Base-by-base conservation (phyloP, 2,329 filamentous ascomycete species). In the Aspergillus neoniger region DNA sequence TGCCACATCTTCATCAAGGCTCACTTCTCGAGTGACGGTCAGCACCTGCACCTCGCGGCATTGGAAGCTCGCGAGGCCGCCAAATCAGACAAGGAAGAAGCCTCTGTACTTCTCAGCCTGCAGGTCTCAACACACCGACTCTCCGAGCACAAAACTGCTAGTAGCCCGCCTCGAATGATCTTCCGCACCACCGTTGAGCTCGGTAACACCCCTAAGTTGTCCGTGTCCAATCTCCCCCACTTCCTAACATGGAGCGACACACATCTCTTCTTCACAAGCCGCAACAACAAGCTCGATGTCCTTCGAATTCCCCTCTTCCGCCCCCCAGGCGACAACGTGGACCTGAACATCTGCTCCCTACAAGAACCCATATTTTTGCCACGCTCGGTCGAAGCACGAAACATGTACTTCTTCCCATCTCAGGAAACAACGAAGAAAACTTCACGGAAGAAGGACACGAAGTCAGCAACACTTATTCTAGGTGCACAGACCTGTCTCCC, bases 71-170 rank as follows among this genome's bases (percentile, higher is more conserved):
- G 50, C 3, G 41, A 21, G 32, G 28, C 32, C 2, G 4, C 28
- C 7, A 55, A 51, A 25, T 3, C 19, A 23, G 44, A 43, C 7
- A 19, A 49, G 15, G 51, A 30, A 15, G 23, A 23, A 23, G n/a
- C n/a, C 10, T 43, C 48, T 6, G 9, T 58, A 6, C 6, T 47
- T 3, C 52, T 59, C 23, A 28, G 30, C n/a, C 43, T 59, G 3
- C 39, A 41, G 6, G 52, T 55, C n/a, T 41, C 57, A 0, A 59
- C 57, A 2, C 57, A 59, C 19, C 30, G 57, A n/a, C 51, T 59
- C 1, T 59, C 57, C 7, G 48, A 43, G 21, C 57, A 44, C 8
- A 59, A 59, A 17, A 59, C 52, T 4, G 39, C 57, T 21, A 36
- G 52, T 36, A 39, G 30, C 7, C 57, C 57, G 15, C 57, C 57